These are phyloP conservation scores for Scenedesmus sp. DNA, from an alignment of 163 green algal species.

Conservation along the genomic window DNA sequence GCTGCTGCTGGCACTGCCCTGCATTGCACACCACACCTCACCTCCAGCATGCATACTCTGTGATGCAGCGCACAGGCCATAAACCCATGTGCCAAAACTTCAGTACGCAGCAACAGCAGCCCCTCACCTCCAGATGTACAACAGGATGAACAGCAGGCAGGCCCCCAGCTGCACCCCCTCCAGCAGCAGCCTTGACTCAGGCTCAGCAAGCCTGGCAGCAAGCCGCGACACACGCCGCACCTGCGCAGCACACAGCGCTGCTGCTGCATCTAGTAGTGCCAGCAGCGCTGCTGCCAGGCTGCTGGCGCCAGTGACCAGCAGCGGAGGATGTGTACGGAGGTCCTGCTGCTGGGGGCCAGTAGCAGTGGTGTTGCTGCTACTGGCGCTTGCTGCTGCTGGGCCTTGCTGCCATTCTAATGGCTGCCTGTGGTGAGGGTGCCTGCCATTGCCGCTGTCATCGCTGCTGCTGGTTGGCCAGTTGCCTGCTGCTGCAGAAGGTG, in stretches of 20 bases:
- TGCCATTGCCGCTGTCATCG: background rate
- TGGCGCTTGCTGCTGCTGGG: background rate
- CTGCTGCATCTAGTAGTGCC: background rate
- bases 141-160: slow-evolving; percentile 77
- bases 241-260: background rate
- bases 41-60: too few species aligned
- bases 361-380: background rate
- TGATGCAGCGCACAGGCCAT: too few species aligned
- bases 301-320: background rate
- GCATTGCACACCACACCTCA: too few species aligned
- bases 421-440: background rate
- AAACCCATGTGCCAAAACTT: too few species aligned
- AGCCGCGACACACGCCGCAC: background rate
- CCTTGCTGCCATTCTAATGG: background rate
- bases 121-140: slow-evolving; percentile 81
- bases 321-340: background rate
- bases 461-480: background rate
- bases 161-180: slow-evolving; percentile 67
- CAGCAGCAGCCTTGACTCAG: slow-evolving; percentile 29
- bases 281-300: background rate
- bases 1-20: too few species aligned
- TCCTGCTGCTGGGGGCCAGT: background rate
- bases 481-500: background rate
- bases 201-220: background rate
- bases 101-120: background rate